Evolutionary conservation across 306 rosid genomes (phyloP).

Genomic region (Arachis stenosperma): DNA sequence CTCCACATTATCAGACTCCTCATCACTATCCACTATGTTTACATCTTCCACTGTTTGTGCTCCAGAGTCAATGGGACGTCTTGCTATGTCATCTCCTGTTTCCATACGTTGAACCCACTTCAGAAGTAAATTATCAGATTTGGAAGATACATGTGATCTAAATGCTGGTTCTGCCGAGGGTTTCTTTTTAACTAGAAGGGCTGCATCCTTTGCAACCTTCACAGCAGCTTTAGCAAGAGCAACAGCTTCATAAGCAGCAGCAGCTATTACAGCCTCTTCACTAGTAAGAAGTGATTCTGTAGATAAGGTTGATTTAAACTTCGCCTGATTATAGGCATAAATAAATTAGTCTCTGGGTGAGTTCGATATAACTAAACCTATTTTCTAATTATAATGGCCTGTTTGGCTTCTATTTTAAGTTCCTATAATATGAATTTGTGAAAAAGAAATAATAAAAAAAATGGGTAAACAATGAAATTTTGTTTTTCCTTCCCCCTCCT

Average conservation of each 20-base stretch:
- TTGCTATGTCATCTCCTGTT: conserved; percentile 49
- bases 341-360: conserved; percentile 33
- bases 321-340: conserved; percentile 52
- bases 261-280: conserved; percentile 86
- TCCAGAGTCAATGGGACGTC: conserved; percentile 48
- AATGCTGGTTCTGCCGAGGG: conserved; percentile 41
- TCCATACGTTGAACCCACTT: conserved; percentile 64
- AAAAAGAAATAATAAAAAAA: background rate
- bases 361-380: conserved; percentile 18
- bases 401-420: no score
- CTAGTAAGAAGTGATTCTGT: conserved; percentile 72
- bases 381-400: background rate
- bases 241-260: conserved; percentile 93
- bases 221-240: conserved; percentile 91
- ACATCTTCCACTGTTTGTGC: conserved; percentile 45
- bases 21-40: conserved; percentile 32
- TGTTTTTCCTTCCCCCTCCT: background rate
- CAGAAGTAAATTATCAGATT: conserved; percentile 52
- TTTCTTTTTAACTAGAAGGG: conserved; percentile 52
- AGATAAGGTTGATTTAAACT: conserved; percentile 62
- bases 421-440: no score
- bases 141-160: conserved; percentile 41
- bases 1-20: conserved; percentile 58
- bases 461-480: conserved; percentile 4
- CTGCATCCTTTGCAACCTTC: conserved; percentile 84